Evolutionary conservation across 495 filamentous ascomycete species (phyloP).

Genomic region (Daldinia caldariorum): DNA sequence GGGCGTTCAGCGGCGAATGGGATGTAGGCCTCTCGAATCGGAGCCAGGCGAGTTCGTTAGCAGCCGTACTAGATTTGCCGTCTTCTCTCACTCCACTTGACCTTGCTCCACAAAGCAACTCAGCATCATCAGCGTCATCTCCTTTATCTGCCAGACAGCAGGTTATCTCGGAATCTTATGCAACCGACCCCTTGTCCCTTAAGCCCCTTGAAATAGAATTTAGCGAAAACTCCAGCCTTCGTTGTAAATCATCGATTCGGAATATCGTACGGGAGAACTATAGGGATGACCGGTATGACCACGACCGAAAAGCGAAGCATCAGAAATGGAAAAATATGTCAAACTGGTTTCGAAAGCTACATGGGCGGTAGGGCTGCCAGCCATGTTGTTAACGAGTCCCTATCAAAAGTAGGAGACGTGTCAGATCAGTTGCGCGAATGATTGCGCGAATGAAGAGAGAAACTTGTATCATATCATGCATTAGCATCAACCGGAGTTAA

Average conservation of each 20-base stretch:
- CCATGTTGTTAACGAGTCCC: constrained; percentile 8
- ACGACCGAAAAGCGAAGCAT: constrained; percentile 37
- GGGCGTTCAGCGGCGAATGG: constrained; percentile 48
- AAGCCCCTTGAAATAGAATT: constrained; percentile 27
- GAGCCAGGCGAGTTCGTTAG: constrained; percentile 29
- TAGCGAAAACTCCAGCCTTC: constrained; percentile 8
- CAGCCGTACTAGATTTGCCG: constrained; percentile 21
- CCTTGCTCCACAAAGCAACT: constrained; percentile 11
- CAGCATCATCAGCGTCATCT: constrained; percentile 20
- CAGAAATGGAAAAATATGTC: constrained; percentile 46
- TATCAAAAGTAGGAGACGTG: neutral
- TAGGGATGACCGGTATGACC: constrained; percentile 10
- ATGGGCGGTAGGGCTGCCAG: constrained; percentile 47
- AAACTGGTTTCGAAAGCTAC: constrained; percentile 48
- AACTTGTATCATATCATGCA: constrained; percentile 35
- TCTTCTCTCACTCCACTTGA: constrained; percentile 6
- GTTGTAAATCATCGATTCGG: constrained; percentile 8
- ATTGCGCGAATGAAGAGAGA: constrained; percentile 5
- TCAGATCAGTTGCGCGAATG: neutral
- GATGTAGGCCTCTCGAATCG: constrained; percentile 32
- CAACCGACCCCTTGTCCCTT: constrained; percentile 22
- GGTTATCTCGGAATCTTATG: constrained; percentile 39
- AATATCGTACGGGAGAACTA: constrained; percentile 5
- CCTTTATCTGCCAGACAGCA: constrained; percentile 30
- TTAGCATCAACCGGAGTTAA: constrained; percentile 37